Base-by-base conservation (phyloP, 139 green algal genomes). In the Astrephomene gubernaculifera region DNA sequence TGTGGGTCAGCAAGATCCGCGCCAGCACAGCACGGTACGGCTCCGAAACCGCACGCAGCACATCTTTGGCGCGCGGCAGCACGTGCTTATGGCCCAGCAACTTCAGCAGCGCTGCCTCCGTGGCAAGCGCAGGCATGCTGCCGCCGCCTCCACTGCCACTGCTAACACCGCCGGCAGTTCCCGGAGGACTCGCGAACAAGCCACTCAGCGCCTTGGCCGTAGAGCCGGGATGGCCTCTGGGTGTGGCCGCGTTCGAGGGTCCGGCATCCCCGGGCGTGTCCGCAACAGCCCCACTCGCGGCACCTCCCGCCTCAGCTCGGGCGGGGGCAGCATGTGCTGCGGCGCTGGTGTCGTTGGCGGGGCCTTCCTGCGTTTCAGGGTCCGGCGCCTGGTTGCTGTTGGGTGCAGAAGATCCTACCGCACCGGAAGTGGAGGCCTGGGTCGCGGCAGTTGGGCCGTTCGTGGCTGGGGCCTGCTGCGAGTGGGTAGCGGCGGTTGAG, bases 71-170 rank as follows among this genome's bases (percentile, higher is more conserved):
- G 63, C 38, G 78, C 63, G 31, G 22, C 9, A 65, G 31, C 61
- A 84, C 63, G 61, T 84, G 78, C 78, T 84, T 84, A 33, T 84
- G 45, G 12, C 31, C 29, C 2, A 84, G 63, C 29, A 74, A 31
- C 33, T 65, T 74, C 12, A 84, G 10, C 41, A 84, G 0, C 31
- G 33, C 12, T 9, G 57, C 78, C 61, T 84, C 78, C 4, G 78
- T 84, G 0, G 78, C 78, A 31, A 84, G n/a, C 27, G 78, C 78
- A 4, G 78, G 78, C 57, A 43, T 57, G n/a, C 29, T 17, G 44
- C 43, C 35, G 4, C 60, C 76, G 6, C 33, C 14, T 25, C 43
- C 17, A 35, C 36, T 6, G 38, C 39, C 60, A 2, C 60, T 27
- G n/a, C 24, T 38, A 24, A 43, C 44, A 43, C 17, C 41, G 38